Conservation (phyloP, 129 eudicot genomes). For the Chrysanthemum lavandulifolium region DNA sequence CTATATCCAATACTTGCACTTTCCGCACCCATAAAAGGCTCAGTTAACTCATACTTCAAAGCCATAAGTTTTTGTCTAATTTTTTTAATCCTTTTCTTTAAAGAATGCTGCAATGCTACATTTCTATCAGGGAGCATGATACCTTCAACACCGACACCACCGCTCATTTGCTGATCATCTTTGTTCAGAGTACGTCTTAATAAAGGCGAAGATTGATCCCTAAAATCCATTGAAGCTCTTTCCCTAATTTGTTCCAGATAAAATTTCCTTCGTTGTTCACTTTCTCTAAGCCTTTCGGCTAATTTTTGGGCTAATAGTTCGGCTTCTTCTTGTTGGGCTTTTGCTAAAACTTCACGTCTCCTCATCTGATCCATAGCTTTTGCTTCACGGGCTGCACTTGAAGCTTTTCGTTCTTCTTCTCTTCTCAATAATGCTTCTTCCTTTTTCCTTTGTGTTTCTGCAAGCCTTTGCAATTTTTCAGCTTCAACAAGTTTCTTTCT, state of each 20-base stretch:
- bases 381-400: constrained; percentile 98
- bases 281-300: constrained; percentile 90
- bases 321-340: constrained; percentile 97
- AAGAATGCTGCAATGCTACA: constrained; percentile 47
- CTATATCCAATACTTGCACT: constrained; percentile 76
- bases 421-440: constrained; percentile 93
- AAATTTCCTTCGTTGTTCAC: constrained; percentile 91
- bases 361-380: constrained; percentile 85
- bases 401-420: constrained; percentile 97
- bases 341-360: constrained; percentile 73
- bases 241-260: constrained; percentile 94
- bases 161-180: constrained; percentile 49
- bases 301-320: constrained; percentile 90
- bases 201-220: constrained; percentile 91
- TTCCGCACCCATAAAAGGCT: constrained; percentile 62
- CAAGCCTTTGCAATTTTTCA: constrained; percentile 88
- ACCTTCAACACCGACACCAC: constrained; percentile 32
- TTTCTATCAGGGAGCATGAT: constrained; percentile 34
- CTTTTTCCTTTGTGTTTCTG: constrained; percentile 81
- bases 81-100: constrained; percentile 71
- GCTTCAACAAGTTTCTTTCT: constrained; percentile 85
- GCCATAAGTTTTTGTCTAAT: constrained; percentile 92
- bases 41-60: constrained; percentile 69
- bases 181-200: constrained; percentile 62
- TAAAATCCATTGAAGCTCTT: constrained; percentile 92